Percentiles rank a stretch among this genome's conserved stretches.
phyloP scores from a whole-genome alignment of 2,329 filamentous ascomycete species.

The Nigrospora osmanthi region DNA sequence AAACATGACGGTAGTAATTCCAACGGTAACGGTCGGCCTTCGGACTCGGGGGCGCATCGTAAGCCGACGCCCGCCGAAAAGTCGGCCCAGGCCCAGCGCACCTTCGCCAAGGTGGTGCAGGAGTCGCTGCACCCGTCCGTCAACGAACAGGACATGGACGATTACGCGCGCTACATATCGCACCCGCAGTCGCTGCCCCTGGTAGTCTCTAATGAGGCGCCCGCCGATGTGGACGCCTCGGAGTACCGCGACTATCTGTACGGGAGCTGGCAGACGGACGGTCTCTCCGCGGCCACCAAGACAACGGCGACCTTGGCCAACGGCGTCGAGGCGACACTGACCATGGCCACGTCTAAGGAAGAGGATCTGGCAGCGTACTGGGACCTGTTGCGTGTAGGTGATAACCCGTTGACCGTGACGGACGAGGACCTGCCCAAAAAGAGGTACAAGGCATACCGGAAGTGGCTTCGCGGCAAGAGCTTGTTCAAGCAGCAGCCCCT shows the following conservation, averaged over 20 bases:
- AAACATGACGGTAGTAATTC: not conserved
- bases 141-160: slow-evolving; percentile 65
- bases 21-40: not conserved
- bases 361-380: slow-evolving; percentile 39
- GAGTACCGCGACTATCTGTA: slow-evolving; percentile 80
- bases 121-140: slow-evolving; percentile 84
- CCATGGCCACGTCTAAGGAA: not conserved
- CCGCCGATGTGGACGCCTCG: slow-evolving; percentile 44
- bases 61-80: slow-evolving; percentile 63
- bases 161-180: slow-evolving; percentile 82
- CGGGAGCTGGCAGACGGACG: slow-evolving; percentile 56
- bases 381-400: slow-evolving; percentile 67
- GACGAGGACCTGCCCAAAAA: slow-evolving; percentile 87
- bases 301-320: slow-evolving; percentile 6
- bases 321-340: not conserved
- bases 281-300: slow-evolving; percentile 34
- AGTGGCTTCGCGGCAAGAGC: slow-evolving; percentile 92
- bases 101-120: slow-evolving; percentile 75
- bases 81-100: slow-evolving; percentile 77
- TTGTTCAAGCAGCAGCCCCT: slow-evolving; percentile 82
- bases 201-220: slow-evolving; percentile 62
- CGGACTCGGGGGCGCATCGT: slow-evolving; percentile 25
- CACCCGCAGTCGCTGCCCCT: slow-evolving; percentile 87
- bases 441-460: slow-evolving; percentile 90
- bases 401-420: slow-evolving; percentile 80